Percentiles rank a stretch among this genome's conserved stretches.
Evolutionary conservation across 768 basidiomycete species (phyloP).

Genomic region (Lepiota venenata): DNA sequence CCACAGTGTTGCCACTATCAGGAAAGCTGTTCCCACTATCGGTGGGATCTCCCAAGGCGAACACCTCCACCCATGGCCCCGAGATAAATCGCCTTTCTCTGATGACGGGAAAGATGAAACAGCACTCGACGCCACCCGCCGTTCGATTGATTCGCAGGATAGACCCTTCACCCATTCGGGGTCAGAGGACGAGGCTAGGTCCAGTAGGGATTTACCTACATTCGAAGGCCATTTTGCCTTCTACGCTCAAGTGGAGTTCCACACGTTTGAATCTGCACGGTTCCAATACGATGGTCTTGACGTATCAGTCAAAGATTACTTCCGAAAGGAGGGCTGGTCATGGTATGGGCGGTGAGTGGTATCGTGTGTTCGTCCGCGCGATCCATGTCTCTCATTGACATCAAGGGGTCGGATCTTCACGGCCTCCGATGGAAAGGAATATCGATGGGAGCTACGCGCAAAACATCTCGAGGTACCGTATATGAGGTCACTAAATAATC

Average conservation of each 20-base stretch:
- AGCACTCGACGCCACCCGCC: neutral
- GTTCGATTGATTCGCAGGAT: neutral
- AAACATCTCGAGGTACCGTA: conserved; percentile 18
- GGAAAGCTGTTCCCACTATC: conserved; percentile 8
- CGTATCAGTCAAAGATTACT: conserved; percentile 2
- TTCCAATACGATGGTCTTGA: neutral
- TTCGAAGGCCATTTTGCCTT: conserved; percentile 7
- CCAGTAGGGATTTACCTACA: neutral
- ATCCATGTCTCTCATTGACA: neutral
- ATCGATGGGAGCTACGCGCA: conserved; percentile 27
- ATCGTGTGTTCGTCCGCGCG: neutral
- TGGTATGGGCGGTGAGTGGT: conserved; percentile 15
- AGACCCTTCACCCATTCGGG: neutral
- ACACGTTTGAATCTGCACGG: neutral
- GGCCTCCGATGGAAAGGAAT: conserved; percentile 21
- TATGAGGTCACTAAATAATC: neutral
- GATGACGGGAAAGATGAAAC: neutral
- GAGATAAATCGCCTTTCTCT: neutral
- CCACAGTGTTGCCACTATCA: conserved; percentile 12
- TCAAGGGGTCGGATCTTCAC: conserved; percentile 14
- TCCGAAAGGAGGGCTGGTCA: conserved; percentile 7
- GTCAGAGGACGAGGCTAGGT: neutral
- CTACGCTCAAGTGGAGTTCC: conserved; percentile 15
- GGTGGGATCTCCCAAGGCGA: conserved; percentile 1
- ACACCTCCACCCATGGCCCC: neutral